A percentile compares a stretch with the other conserved stretches of the same genome.
These are phyloP conservation scores for Eleusine coracana DNA, from an alignment of 176 grass and related monocot genomes.

Conservation along the genomic window DNA sequence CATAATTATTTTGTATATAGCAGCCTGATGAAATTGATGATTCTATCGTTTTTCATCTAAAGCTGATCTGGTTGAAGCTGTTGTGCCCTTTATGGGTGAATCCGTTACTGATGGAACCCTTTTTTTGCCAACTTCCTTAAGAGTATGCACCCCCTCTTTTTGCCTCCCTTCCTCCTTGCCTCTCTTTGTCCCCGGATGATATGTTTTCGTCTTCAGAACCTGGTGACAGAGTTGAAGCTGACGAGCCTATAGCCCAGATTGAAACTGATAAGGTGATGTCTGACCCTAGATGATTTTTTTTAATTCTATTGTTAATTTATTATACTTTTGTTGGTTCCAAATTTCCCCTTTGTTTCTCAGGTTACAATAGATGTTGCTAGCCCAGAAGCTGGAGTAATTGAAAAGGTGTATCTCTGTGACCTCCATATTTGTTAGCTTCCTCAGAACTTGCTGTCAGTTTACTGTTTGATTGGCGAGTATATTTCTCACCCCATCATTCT, in stretches of 20 bases:
- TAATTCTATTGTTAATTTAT: neutral
- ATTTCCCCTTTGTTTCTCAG: slow-evolving; percentile 45
- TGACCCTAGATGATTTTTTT: neutral
- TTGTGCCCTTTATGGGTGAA: slow-evolving; percentile 96
- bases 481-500: slow-evolving; percentile 30
- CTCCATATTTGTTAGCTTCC: slow-evolving; percentile 20
- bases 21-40: neutral
- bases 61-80: slow-evolving; percentile 77
- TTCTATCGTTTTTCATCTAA: slow-evolving; percentile 33
- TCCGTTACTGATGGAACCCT: slow-evolving; percentile 93
- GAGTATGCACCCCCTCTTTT: slow-evolving; percentile 44
- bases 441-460: neutral
- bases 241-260: slow-evolving; percentile 86
- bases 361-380: slow-evolving; percentile 87
- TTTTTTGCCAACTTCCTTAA: slow-evolving; percentile 84
- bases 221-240: slow-evolving; percentile 67
- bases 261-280: slow-evolving; percentile 78
- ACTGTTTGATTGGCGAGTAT: slow-evolving; percentile 31
- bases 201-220: slow-evolving; percentile 59
- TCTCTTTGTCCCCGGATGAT: neutral
- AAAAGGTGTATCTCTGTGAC: slow-evolving; percentile 58
- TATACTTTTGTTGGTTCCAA: slow-evolving; percentile 25
- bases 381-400: slow-evolving; percentile 74
- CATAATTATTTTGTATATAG: slow-evolving; percentile 18
- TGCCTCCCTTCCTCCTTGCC: neutral